Base-by-base conservation (phyloP, 2,329 filamentous ascomycete genomes). In the Nannizziopsis arthrosporioides region DNA sequence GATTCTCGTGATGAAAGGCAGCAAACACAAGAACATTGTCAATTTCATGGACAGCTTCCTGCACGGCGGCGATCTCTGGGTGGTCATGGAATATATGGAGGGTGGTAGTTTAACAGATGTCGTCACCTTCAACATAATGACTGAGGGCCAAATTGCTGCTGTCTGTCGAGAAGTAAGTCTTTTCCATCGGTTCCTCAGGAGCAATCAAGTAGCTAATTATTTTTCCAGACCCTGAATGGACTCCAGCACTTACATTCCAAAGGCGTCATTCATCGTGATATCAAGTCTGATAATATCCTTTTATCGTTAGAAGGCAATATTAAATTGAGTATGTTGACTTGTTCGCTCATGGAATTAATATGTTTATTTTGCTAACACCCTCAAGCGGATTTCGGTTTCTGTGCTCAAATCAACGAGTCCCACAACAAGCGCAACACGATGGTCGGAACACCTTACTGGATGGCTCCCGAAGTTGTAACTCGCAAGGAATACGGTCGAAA, bases 71-170 rank as follows among this genome's bases (percentile, higher is more conserved):
- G 92, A 96, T 65, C 72, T 98, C 27, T 98, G 92, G 92, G 92
- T 98, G 1, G 87, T 96, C 31, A 98, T 98, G 92, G 92, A 98
- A 69, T 98, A 90, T 61, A 98, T 98, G 92, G 90, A 98, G 67
- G 92, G 92, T 51, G 92, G 92, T 54, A 95, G 88, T 67, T 73
- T 98, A 63, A 98, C 92, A 9, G 92, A 98, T 66, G 92, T 98
- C 47, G 92, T 98, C 49, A 98, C 92, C 2, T 96, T 94, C 69
- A 96, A 96, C 69, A 94, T 96, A 61, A 96, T 98, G 92, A 90
- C 84, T 6, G 92, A 98, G 66, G 87, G 86, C 2, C 92, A 96
- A 68, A 96, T 98, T 61, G 89, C 92, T 8, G 87, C 89, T 2
- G 90, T 98, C 15, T 96, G 90, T 68, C 77, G 87, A 59, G 92